These are phyloP conservation scores for Pestalotiopsis sp. DNA, from an alignment of 2,329 filamentous ascomycete genomes.

Conservation along the genomic window DNA sequence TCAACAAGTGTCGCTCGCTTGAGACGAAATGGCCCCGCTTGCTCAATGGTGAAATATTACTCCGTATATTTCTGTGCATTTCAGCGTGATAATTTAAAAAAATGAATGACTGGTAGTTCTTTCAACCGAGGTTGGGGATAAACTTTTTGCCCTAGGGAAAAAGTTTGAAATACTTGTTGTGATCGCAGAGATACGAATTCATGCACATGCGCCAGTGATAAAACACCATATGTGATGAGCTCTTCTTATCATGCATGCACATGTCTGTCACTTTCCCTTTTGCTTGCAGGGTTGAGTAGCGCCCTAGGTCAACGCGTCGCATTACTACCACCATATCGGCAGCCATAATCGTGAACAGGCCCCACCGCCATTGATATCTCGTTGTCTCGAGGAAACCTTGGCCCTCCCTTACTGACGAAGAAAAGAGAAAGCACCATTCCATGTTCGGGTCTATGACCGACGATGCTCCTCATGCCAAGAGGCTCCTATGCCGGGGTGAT, in stretches of 20 bases:
- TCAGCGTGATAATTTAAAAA: too few relatives aligned
- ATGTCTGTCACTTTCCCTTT: neutral
- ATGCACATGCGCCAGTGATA: too few relatives aligned
- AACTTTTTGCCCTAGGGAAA: too few relatives aligned
- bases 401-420: neutral
- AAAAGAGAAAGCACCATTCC: neutral
- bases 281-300: neutral
- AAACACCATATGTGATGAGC: neutral
- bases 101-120: too few relatives aligned
- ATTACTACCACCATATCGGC: neutral
- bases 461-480: neutral
- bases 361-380: neutral
- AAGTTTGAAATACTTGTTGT: too few relatives aligned
- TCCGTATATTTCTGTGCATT: too few relatives aligned
- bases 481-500: neutral
- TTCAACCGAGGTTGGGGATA: too few relatives aligned
- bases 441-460: neutral
- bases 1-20: too few relatives aligned
- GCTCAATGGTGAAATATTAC: too few relatives aligned
- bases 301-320: neutral
- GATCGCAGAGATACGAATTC: too few relatives aligned
- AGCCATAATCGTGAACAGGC: neutral
- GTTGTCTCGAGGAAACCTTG: neutral
- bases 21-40: too few relatives aligned
- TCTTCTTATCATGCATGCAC: neutral